Conservation (phyloP, 352 stramenopile species). For the Pythium phragmitis region DNA sequence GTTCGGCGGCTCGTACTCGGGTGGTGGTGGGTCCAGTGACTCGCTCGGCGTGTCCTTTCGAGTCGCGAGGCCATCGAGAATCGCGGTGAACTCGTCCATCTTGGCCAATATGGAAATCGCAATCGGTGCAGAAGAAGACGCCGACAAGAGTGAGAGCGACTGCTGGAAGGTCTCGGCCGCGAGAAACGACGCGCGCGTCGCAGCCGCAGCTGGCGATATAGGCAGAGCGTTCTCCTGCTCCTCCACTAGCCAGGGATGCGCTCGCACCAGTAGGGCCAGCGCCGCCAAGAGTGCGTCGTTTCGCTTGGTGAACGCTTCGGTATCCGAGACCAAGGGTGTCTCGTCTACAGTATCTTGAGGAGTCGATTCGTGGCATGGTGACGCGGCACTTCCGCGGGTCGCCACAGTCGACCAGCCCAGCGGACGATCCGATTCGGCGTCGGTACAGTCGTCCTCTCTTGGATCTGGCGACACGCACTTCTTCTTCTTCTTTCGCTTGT, state of each 20-base stretch:
- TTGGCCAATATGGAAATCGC: neutral
- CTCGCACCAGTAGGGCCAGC: constrained; percentile 2
- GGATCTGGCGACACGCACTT: neutral
- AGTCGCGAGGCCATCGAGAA: constrained; percentile 10
- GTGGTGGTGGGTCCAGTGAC: neutral
- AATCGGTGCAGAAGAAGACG: neutral
- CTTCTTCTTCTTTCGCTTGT: constrained; percentile 13
- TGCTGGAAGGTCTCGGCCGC: constrained; percentile 24
- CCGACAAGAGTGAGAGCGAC: constrained; percentile 12
- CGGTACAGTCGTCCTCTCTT: neutral
- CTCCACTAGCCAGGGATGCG: constrained; percentile 21
- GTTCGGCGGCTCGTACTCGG: neutral
- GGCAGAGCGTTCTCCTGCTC: neutral
- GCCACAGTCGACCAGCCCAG: neutral
- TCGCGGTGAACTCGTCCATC: constrained; percentile 14
- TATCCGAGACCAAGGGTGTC: neutral
- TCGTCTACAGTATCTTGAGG: neutral
- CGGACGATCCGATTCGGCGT: neutral
- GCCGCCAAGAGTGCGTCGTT: neutral
- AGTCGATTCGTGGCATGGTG: neutral
- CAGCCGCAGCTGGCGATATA: neutral
- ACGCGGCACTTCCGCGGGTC: constrained; percentile 5
- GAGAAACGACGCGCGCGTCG: constrained; percentile 19
- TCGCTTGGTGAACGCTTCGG: neutral
- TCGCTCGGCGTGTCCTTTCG: neutral